Conservation (phyloP, 805 yeast species). For the Kazachstania psychrophila region DNA sequence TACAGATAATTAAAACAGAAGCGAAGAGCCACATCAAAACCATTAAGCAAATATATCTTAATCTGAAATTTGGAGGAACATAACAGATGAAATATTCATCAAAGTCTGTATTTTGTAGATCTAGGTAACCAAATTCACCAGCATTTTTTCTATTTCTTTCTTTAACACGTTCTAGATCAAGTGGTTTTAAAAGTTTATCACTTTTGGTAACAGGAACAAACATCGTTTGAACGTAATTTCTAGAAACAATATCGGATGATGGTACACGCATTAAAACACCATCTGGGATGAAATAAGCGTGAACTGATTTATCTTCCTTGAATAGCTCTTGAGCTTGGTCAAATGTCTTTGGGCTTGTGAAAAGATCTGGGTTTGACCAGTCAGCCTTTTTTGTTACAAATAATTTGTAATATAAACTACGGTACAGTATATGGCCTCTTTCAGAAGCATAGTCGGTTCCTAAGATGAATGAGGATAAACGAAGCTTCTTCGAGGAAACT, state of each 20-base stretch:
- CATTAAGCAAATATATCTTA: constrained; percentile 40
- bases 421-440: constrained; percentile 57
- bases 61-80: constrained; percentile 69
- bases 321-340: constrained; percentile 39
- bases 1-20: constrained; percentile 22
- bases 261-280: constrained; percentile 86
- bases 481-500: constrained; percentile 43
- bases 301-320: constrained; percentile 32
- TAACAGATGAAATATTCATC: constrained; percentile 65
- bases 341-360: constrained; percentile 44
- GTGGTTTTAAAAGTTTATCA: constrained; percentile 48
- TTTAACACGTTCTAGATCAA: constrained; percentile 22
- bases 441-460: constrained; percentile 55
- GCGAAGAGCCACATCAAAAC: constrained; percentile 40
- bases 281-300: constrained; percentile 63
- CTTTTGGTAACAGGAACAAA: constrained; percentile 79
- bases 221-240: constrained; percentile 51
- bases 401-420: constrained; percentile 39
- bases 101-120: constrained; percentile 33
- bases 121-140: constrained; percentile 37
- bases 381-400: constrained; percentile 29
- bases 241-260: constrained; percentile 62
- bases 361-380: constrained; percentile 43
- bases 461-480: constrained; percentile 75
- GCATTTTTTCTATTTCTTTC: constrained; percentile 31